These are phyloP conservation scores for Mycena kentingensis DNA, from an alignment of 768 basidiomycete genomes.

Conservation along the genomic window DNA sequence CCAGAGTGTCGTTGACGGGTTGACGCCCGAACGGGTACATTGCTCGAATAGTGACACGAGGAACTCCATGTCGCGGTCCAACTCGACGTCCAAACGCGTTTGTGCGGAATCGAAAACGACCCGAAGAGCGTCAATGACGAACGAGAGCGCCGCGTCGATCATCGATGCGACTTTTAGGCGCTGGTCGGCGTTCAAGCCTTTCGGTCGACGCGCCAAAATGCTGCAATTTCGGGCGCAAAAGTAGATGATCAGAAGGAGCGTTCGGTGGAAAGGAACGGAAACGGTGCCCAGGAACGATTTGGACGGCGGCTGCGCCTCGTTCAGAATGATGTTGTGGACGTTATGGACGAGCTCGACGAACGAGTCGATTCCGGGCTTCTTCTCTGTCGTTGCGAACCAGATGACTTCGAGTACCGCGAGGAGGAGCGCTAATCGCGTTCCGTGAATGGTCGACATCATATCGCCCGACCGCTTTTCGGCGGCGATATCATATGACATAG, in stretches of 20 bases:
- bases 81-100: constrained; percentile 55
- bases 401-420: constrained; percentile 77
- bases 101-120: constrained; percentile 67
- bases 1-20: constrained; percentile 73
- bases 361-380: constrained; percentile 52
- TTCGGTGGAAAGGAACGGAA: constrained; percentile 74
- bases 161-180: constrained; percentile 59
- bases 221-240: constrained; percentile 71
- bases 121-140: constrained; percentile 69
- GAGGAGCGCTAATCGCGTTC: constrained; percentile 70
- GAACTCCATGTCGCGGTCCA: constrained; percentile 81
- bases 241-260: constrained; percentile 78
- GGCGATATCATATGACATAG: constrained; percentile 67
- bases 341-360: constrained; percentile 66
- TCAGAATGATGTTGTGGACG: constrained; percentile 66
- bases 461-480: constrained; percentile 74
- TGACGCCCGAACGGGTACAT: constrained; percentile 69
- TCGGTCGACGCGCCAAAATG: constrained; percentile 48
- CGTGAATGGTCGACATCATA: constrained; percentile 83
- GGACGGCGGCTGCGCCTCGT: constrained; percentile 72
- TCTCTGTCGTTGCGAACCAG: constrained; percentile 68
- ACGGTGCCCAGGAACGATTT: constrained; percentile 69
- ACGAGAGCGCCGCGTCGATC: constrained; percentile 60
- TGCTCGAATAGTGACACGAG: constrained; percentile 84
- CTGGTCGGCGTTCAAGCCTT: constrained; percentile 59